Conservation (phyloP, 1,284 basidiomycete species). For the Phlebopus sp. region DNA sequence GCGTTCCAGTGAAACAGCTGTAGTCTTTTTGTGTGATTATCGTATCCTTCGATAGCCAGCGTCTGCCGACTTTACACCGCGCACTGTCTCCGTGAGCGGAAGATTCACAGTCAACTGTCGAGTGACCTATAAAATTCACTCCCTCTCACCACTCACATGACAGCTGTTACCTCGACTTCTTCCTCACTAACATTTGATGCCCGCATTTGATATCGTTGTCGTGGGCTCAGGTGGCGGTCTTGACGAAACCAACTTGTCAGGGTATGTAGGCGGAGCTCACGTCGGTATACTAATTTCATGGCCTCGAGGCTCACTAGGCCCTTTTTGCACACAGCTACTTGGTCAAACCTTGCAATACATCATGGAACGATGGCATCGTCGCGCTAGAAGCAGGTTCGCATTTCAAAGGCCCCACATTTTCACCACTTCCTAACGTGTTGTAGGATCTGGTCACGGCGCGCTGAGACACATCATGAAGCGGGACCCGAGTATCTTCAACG, state of each 20-base stretch:
- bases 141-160: background rate
- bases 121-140: conserved; percentile 8
- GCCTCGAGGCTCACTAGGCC: background rate
- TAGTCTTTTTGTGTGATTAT: conserved; percentile 1
- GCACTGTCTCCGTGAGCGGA: conserved; percentile 6
- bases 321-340: conserved; percentile 55
- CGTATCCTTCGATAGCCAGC: conserved; percentile 18
- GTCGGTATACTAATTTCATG: background rate
- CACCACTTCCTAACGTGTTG: background rate
- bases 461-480: conserved; percentile 50
- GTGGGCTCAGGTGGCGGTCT: conserved; percentile 77
- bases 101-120: conserved; percentile 1
- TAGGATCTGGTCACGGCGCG: conserved; percentile 72
- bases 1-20: background rate
- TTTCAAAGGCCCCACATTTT: background rate
- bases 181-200: conserved; percentile 28
- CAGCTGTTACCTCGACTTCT: background rate
- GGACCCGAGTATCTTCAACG: conserved; percentile 52
- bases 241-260: conserved; percentile 71
- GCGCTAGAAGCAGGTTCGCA: conserved; percentile 70
- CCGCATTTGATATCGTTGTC: conserved; percentile 66
- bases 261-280: conserved; percentile 41
- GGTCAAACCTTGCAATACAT: conserved; percentile 53
- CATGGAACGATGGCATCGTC: conserved; percentile 68
- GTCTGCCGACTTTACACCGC: conserved; percentile 17